These are phyloP conservation scores for Fusarium nygamai DNA, from an alignment of 2,329 filamentous ascomycete species.

Conservation along the genomic window DNA sequence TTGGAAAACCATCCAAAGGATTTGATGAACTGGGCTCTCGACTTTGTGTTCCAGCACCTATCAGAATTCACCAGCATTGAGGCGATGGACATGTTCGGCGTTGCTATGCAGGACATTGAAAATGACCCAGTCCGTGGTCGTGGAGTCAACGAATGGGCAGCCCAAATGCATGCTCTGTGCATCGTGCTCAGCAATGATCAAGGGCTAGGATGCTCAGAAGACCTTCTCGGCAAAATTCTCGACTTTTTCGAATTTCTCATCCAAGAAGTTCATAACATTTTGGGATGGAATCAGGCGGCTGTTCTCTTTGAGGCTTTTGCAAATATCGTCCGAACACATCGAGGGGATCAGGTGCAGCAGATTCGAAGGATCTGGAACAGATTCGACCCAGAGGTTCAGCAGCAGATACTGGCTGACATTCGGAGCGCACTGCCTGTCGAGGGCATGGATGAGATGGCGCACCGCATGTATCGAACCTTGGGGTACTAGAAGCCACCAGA, in stretches of 20 bases:
- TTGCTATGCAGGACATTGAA: constrained; percentile 20
- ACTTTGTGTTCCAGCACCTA: constrained; percentile 32
- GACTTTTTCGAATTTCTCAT: constrained; percentile 40
- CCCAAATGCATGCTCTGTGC: constrained; percentile 37
- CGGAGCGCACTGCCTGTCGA: constrained; percentile 17
- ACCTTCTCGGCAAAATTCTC: constrained; percentile 37
- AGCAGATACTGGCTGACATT: constrained; percentile 30
- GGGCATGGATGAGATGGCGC: constrained; percentile 20
- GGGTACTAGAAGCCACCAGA: constrained; percentile 4
- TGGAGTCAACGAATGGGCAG: constrained; percentile 22
- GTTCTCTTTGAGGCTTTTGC: constrained; percentile 38
- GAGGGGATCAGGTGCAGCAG: constrained; percentile 7
- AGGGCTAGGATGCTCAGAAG: constrained; percentile 43
- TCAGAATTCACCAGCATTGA: constrained; percentile 21
- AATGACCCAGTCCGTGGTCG: background rate
- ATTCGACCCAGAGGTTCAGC: constrained; percentile 33
- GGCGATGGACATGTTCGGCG: constrained; percentile 29
- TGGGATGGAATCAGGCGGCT: constrained; percentile 16
- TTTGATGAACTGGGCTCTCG: constrained; percentile 21
- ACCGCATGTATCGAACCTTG: constrained; percentile 38
- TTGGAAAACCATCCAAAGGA: background rate
- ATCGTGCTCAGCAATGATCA: constrained; percentile 42
- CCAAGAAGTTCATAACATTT: constrained; percentile 26
- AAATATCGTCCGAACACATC: constrained; percentile 32
- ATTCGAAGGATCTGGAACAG: constrained; percentile 37